phyloP scores from a whole-genome alignment of 805 yeast species.

The Starmerella ratchasimensis region DNA sequence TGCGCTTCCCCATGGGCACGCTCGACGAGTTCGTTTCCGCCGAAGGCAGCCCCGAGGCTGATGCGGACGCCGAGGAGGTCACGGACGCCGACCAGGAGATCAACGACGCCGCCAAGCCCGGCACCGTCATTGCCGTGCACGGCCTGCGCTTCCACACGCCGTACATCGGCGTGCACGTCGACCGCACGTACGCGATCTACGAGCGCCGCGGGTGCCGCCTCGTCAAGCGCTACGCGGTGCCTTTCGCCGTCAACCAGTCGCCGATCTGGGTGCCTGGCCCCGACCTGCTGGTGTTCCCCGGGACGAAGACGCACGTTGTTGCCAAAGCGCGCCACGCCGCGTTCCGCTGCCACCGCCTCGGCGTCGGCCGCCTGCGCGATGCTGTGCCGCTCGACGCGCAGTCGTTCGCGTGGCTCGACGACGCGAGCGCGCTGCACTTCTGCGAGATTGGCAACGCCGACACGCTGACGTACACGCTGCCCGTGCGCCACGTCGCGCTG shows the following conservation, averaged over 20 bases:
- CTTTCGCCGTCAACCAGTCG: conserved; percentile 13
- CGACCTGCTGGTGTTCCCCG: conserved; percentile 11
- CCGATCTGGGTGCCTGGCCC: conserved; percentile 6
- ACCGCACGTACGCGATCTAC: conserved; percentile 15
- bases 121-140: too few relatives aligned
- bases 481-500: conserved; percentile 1
- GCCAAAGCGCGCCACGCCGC: conserved; percentile 7
- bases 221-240: conserved; percentile 13
- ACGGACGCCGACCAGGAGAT: background rate
- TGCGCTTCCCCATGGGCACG: too few relatives aligned
- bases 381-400: background rate
- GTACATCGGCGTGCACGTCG: conserved; percentile 14
- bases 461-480: conserved; percentile 7
- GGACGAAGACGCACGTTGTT: conserved; percentile 7
- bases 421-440: conserved; percentile 4
- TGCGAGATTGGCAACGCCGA: conserved; percentile 4
- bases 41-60: background rate
- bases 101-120: background rate
- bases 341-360: conserved; percentile 11
- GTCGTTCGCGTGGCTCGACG: conserved; percentile 11
- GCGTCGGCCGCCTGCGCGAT: conserved; percentile 4
- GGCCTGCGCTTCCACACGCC: conserved; percentile 24
- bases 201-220: conserved; percentile 6
- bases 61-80: background rate
- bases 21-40: background rate